Base-by-base conservation (phyloP, 345 rosid species). In the Euphorbia peplus region DNA sequence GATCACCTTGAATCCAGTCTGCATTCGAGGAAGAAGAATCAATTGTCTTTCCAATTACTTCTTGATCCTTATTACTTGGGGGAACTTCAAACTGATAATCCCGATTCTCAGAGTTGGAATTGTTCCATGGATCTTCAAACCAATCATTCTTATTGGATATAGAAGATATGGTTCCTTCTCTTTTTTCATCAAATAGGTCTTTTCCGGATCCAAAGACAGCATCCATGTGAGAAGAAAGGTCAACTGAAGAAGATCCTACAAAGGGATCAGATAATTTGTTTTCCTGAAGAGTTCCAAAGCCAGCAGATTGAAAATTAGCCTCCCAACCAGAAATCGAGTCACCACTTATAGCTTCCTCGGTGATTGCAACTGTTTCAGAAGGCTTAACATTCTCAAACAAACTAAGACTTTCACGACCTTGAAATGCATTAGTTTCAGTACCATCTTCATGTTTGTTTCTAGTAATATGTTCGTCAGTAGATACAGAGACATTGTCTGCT, bases 181-280 rank as follows among this genome's bases (percentile, higher is more conserved):
- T 47, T 70, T 75, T 67, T 42, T 55, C 82, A 69, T 71, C 60
- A 60, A 58, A 55, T 30, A 68, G 16, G 50, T 69, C 78, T 42
- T 80, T 84, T 29, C 74, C 85, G 12, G 82, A 64, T 79, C 87
- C 92, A 83, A 87, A 83, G 53, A 86, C 78, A 42, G 85, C 73
- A 66, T 84, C 89, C 84, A 86, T 76, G 59, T 84, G 89, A 57
- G 82, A 76, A 77, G 92, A 76, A 57, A 84, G 75, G 82, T 82
- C 86, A 67, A 69, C 73, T 5, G 75, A 32, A 19, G 83, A 74
- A 21, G 87, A 79, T 35, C 52, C 85, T n/a, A 60, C 84, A 80
- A 78, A 81, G 39, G 73, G 81, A 60, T 80, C 80, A 70, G 69
- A 73, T 15, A 68, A 72, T 57, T 68, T 66, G 44, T 79, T 75